These are phyloP conservation scores for Parietichytrium sp. DNA, from an alignment of 108 stramenopile species.

Conservation along the genomic window DNA sequence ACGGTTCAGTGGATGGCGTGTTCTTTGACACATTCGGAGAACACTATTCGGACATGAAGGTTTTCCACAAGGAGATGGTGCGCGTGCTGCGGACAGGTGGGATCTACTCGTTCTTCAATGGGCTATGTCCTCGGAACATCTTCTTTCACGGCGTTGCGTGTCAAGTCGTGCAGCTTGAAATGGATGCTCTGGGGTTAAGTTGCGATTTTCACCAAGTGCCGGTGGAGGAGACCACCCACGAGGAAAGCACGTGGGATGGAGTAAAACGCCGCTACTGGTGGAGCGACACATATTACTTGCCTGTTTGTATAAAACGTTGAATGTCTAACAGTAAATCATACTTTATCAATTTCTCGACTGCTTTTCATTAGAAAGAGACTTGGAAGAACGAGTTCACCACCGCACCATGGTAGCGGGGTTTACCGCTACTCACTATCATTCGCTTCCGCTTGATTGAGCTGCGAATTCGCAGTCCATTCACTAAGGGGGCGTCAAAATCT, in stretches of 20 bases:
- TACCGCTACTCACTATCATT: too few relatives aligned
- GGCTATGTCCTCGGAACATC: slow-evolving; percentile 85
- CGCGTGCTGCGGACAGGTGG: slow-evolving; percentile 64
- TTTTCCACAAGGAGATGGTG: slow-evolving; percentile 66
- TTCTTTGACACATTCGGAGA: slow-evolving; percentile 93
- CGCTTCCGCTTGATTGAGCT: too few relatives aligned
- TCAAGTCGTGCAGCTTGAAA: slow-evolving; percentile 63
- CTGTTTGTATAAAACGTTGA: slow-evolving; percentile 66
- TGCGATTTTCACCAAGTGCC: slow-evolving; percentile 74
- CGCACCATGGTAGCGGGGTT: too few relatives aligned
- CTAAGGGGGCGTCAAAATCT: too few relatives aligned
- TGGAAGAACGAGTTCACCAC: too few relatives aligned
- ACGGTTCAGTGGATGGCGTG: slow-evolving; percentile 73
- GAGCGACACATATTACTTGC: slow-evolving; percentile 80
- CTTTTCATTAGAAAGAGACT: too few relatives aligned
- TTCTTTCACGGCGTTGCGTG: slow-evolving; percentile 86
- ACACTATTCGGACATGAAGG: slow-evolving; percentile 79
- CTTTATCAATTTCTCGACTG: too few relatives aligned
- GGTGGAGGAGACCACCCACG: slow-evolving; percentile 60
- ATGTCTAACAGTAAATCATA: too few relatives aligned
- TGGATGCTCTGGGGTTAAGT: slow-evolving; percentile 71
- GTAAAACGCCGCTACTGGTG: slow-evolving; percentile 85
- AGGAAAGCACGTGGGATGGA: slow-evolving; percentile 78
- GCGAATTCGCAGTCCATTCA: too few relatives aligned
- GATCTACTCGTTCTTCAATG: slow-evolving; percentile 70